phyloP scores from a whole-genome alignment of 345 rosid genomes.

The Geranium rotundifolium region DNA sequence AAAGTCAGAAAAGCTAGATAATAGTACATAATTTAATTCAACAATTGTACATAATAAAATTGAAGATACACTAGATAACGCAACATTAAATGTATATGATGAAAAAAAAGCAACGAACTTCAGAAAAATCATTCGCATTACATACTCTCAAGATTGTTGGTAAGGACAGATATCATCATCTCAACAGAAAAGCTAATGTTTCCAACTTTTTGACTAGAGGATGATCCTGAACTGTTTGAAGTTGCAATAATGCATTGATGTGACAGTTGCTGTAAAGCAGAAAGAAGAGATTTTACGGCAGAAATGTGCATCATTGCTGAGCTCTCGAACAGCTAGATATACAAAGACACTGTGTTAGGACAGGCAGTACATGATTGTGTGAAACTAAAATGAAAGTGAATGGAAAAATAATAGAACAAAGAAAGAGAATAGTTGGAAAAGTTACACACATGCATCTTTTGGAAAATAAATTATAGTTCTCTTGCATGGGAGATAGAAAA shows the following conservation, averaged over 20 bases:
- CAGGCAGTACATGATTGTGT: constrained; percentile 6
- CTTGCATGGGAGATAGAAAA: too few species aligned
- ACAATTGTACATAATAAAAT: not conserved
- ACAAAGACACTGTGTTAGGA: constrained; percentile 28
- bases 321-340: constrained; percentile 84
- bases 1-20: not conserved
- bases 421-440: not conserved
- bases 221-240: constrained; percentile 57
- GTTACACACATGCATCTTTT: too few species aligned
- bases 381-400: too few species aligned
- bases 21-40: not conserved
- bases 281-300: constrained; percentile 93
- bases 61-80: not conserved
- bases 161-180: constrained; percentile 84
- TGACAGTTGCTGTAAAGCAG: constrained; percentile 73
- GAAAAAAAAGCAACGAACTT: not conserved
- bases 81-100: not conserved
- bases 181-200: constrained; percentile 83
- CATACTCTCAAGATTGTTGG: constrained; percentile 93
- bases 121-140: constrained; percentile 12
- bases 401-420: too few species aligned
- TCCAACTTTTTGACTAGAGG: constrained; percentile 66
- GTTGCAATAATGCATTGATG: constrained; percentile 74
- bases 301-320: constrained; percentile 91
- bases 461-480: too few species aligned